A percentile compares a stretch with the other conserved stretches of the same genome.
phyloP scores from a whole-genome alignment of 2,329 filamentous ascomycete species.

The Passalora sequoiae region DNA sequence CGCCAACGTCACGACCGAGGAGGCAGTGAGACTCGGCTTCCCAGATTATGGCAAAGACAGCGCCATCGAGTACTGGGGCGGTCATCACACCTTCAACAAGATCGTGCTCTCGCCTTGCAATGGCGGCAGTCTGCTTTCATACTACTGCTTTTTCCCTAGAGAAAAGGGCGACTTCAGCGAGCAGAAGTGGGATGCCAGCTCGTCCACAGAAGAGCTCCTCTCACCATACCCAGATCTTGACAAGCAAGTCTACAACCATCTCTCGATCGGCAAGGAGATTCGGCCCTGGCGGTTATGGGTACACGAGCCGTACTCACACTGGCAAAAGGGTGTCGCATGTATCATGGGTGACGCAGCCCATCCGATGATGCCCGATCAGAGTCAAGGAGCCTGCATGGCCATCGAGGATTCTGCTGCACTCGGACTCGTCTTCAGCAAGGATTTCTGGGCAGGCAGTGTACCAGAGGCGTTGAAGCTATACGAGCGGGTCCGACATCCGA shows the following conservation, averaged over 20 bases:
- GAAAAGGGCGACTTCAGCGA: constrained; percentile 56
- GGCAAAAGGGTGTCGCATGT: constrained; percentile 49
- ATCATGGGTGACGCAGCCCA: constrained; percentile 63
- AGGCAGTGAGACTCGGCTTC: constrained; percentile 56
- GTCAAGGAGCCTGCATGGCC: constrained; percentile 64
- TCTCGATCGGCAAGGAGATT: constrained; percentile 58
- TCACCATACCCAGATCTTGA: constrained; percentile 58
- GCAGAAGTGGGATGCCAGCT: constrained; percentile 56
- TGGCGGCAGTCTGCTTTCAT: constrained; percentile 59
- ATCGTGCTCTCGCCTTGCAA: constrained; percentile 67
- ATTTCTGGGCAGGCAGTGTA: constrained; percentile 39
- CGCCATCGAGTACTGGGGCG: constrained; percentile 67
- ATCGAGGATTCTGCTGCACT: constrained; percentile 62
- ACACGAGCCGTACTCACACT: constrained; percentile 58
- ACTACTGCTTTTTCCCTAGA: constrained; percentile 65
- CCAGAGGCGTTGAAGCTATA: constrained; percentile 33
- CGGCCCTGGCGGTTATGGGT: constrained; percentile 63
- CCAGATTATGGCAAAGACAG: constrained; percentile 57
- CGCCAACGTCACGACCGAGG: constrained; percentile 57
- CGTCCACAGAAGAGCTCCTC: constrained; percentile 51
- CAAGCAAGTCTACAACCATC: constrained; percentile 51
- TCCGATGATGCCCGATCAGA: constrained; percentile 62
- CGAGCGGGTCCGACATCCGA: constrained; percentile 34
- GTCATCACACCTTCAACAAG: constrained; percentile 59
- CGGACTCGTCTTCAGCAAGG: constrained; percentile 55